phyloP scores from a whole-genome alignment of 2,329 filamentous ascomycete genomes.

The Purpureocillium lavendulum region DNA sequence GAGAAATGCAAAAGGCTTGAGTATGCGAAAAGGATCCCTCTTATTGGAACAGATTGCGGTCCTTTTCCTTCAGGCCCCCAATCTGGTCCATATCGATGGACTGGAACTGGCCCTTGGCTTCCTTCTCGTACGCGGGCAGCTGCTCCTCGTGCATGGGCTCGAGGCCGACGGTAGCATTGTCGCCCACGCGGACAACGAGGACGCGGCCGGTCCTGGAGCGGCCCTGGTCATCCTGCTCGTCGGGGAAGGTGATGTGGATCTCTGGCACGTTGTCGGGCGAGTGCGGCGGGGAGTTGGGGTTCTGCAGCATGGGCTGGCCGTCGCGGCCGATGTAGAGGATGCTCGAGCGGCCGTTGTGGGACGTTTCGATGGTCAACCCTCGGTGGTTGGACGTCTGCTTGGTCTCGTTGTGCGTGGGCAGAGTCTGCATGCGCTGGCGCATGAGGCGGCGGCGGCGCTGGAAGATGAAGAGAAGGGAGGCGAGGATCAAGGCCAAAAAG shows the following conservation, averaged over 20 bases:
- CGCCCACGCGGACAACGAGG: conserved; percentile 84
- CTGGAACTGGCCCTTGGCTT: conserved; percentile 72
- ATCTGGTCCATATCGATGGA: conserved; percentile 92
- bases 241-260: conserved; percentile 96
- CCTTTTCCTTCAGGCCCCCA: conserved; percentile 90
- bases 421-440: conserved; percentile 38
- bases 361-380: conserved; percentile 50
- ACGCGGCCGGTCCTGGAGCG: conserved; percentile 78
- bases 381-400: conserved; percentile 44
- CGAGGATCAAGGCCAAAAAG: conserved; percentile 60
- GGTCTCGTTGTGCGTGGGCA: conserved; percentile 63
- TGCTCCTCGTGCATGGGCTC: conserved; percentile 76
- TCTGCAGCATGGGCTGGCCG: conserved; percentile 64
- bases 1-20: not conserved
- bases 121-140: conserved; percentile 83
- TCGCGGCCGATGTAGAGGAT: conserved; percentile 75
- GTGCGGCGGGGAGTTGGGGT: conserved; percentile 65
- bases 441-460: conserved; percentile 52
- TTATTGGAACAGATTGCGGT: conserved; percentile 33
- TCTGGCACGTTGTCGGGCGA: conserved; percentile 82
- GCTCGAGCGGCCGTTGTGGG: conserved; percentile 51
- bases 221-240: conserved; percentile 82
- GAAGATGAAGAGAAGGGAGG: conserved; percentile 62
- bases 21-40: not conserved
- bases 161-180: conserved; percentile 74